Base-by-base conservation (phyloP, 2,329 filamentous ascomycete genomes). In the Alternaria conjuncta region DNA sequence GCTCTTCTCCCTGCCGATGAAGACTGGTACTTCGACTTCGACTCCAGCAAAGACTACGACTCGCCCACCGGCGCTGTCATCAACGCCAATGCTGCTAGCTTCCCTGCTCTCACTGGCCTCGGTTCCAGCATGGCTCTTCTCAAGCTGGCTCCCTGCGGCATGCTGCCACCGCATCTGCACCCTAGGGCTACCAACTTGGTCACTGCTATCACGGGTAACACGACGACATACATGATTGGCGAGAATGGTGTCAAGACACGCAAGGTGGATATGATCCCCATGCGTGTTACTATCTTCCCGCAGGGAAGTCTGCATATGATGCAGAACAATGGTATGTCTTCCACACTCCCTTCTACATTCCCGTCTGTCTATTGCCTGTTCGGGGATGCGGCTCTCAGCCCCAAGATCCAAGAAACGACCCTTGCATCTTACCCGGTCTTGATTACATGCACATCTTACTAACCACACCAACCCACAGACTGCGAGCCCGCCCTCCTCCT, bases 71-170 rank as follows among this genome's bases (percentile, higher is more conserved):
- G 85, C 12, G 80, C 81, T 15, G 85, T 87, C 32, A 79, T 84
- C 65, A 86, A 84, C 67, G 85, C 85, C 66, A 85, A 86, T 65
- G 82, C 82, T 12, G 84, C 84, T 18, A 85, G 83, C 20, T 86
- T 86, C 66, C 84, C 84, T 6, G 83, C 84, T 18, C 75, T 83
- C 1, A 79, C 80, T 13, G 82, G 80, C 20, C 79, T 84, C 32
- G 83, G 83, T 43, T 82, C 86, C 76, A 85, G 83, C 13, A 71
- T 84, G 72, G 83, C 80, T 7, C 75, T 84, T 47, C 71, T 84
- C 28, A 78, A 75, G 64, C 79, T 86, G 8, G 85, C 85, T 0
- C 83, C 85, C 4, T 86, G 85, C 69, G 81, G 82, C 15, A 86
- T 86, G 81, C 77, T 86, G 15, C 82, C 84, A 13, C 82, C 84